Evolutionary conservation across 129 eudicot genomes (phyloP), one percentile per base, ranked within the genome.

Genomic region (Escallonia herrerae): DNA sequence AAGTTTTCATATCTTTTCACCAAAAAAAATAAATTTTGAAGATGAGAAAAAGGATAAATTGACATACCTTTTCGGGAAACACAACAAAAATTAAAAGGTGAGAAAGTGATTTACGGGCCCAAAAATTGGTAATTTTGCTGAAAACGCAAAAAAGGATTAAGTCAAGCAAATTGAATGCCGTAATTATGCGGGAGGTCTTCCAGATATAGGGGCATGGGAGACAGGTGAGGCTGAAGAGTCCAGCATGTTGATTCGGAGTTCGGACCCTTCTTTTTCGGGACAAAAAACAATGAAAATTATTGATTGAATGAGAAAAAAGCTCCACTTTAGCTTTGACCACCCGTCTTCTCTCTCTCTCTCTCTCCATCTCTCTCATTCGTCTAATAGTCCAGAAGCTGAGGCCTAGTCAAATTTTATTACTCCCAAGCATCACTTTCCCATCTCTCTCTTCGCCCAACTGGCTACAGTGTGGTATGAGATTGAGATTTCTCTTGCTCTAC

Each of bases 381-480:
- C 54, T 40, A 40, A 13, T 33, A 64, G 72, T 78, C 64, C 75
- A 50, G 59, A 69, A 67, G 59, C 65, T 15, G 71, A 78, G 64
- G 66, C 73, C 83, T 67, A 56, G 70, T 70, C 77, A 22, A 70
- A 70, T 52, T 53, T 49, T 10, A 14, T 69, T 53, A 65, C 71
- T 74, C 56, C 76, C 46, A 51, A 64, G 54, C 68, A 22, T 22
- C 40, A 42, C 41, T 63, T 45, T 63, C 52, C 56, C 70, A n/a
- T n/a, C 15, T 11, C 5, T 5, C 60, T 70, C 45, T 64, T 71
- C 66, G 64, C 68, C 56, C 76, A 22, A 56, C 62, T 78, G 40
- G 49, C 60, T 54, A 69, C 69, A 46, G 65, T 77, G 69, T 72
- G 81, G 69, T 65, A 76, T 76, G 85, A 76, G 70, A 59, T 22